These are phyloP conservation scores for Magnolia changhungtana DNA, from an alignment of 164 flowering plant species.

Conservation along the genomic window DNA sequence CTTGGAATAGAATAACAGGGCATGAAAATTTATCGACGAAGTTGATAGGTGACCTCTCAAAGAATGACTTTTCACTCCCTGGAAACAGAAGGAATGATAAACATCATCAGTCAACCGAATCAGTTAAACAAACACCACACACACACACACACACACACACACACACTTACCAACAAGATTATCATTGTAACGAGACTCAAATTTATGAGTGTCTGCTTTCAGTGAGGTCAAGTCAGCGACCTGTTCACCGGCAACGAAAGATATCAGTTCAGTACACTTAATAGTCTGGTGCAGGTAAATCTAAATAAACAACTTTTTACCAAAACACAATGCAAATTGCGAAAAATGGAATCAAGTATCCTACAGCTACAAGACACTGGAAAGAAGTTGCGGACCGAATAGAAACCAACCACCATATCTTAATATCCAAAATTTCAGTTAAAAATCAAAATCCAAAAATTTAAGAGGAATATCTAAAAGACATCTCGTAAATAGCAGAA, in stretches of 20 bases:
- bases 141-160: neutral
- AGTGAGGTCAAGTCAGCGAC: slow-evolving; percentile 69
- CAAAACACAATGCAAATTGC: neutral
- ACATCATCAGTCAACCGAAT: neutral
- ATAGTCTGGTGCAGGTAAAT: neutral
- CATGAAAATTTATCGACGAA: slow-evolving; percentile 82
- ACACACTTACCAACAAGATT: slow-evolving; percentile 73
- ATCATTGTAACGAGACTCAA: slow-evolving; percentile 78
- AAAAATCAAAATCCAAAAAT: neutral
- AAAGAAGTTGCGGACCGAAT: neutral
- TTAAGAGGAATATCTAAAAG: neutral
- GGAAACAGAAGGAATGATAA: slow-evolving; percentile 17
- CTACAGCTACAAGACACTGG: neutral
- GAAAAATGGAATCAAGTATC: neutral
- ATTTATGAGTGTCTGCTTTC: slow-evolving; percentile 76
- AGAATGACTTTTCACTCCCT: slow-evolving; percentile 67
- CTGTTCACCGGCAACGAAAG: slow-evolving; percentile 31
- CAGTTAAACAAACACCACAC: neutral
- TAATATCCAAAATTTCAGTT: neutral
- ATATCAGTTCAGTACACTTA: neutral
- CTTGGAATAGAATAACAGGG: slow-evolving; percentile 92
- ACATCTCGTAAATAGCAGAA: neutral
- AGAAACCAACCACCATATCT: neutral
- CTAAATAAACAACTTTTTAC: neutral
- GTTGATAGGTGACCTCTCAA: slow-evolving; percentile 89